These are phyloP conservation scores for Apiospora pterosperma DNA, from an alignment of 2,329 filamentous ascomycete genomes.

Conservation along the genomic window DNA sequence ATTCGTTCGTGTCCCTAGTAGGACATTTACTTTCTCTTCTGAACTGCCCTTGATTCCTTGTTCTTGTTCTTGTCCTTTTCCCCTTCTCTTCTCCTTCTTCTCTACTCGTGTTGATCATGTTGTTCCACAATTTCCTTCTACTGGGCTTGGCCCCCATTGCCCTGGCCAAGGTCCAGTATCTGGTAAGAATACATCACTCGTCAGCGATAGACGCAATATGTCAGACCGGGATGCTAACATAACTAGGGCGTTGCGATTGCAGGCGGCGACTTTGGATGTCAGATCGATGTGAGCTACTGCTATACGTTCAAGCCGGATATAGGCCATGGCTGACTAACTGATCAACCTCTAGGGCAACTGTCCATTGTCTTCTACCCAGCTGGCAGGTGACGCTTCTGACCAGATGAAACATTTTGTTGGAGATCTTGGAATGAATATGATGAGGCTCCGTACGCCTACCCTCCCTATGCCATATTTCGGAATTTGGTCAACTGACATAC, in stretches of 20 bases:
- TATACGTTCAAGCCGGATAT: background rate
- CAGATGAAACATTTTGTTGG: conserved; percentile 57
- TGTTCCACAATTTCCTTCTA: conserved; percentile 17
- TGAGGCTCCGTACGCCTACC: conserved; percentile 44
- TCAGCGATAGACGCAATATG: background rate
- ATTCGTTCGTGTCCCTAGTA: background rate
- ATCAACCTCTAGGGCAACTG: conserved; percentile 33
- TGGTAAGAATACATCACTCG: conserved; percentile 16
- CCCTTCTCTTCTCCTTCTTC: conserved; percentile 12
- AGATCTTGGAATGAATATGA: conserved; percentile 51
- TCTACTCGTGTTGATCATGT: conserved; percentile 22
- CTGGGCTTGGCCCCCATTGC: conserved; percentile 16
- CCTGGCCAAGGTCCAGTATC: conserved; percentile 24
- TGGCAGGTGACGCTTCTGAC: conserved; percentile 37
- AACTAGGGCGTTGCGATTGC: conserved; percentile 41
- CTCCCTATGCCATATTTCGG: background rate
- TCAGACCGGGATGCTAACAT: background rate
- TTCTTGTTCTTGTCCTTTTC: background rate
- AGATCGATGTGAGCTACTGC: conserved; percentile 35
- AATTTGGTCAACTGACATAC: conserved; percentile 1
- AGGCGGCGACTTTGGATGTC: conserved; percentile 46
- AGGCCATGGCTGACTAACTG: background rate
- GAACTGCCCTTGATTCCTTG: background rate
- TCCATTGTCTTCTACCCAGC: conserved; percentile 29
- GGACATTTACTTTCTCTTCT: conserved; percentile 7